A percentile compares a stretch with the other conserved stretches of the same genome.
These are phyloP conservation scores for Clonostachys sp. DNA, from an alignment of 2,329 filamentous ascomycete species.

Conservation along the genomic window DNA sequence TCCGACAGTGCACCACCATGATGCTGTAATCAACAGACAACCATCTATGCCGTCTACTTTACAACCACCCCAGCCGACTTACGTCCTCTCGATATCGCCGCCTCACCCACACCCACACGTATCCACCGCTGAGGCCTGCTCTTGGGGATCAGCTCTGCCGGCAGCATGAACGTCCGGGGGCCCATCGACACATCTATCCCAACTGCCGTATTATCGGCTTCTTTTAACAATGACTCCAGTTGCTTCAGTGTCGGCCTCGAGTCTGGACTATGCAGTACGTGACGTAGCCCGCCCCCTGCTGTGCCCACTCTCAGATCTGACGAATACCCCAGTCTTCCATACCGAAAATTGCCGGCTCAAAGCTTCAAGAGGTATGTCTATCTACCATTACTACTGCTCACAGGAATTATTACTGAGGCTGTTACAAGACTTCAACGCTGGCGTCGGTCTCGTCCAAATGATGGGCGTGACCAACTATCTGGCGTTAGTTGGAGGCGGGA, in stretches of 20 bases:
- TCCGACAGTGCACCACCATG: no score
- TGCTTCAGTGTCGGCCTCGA: conserved; percentile 87
- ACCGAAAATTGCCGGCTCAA: conserved; percentile 68
- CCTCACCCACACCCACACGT: background rate
- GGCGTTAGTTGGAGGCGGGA: conserved; percentile 84
- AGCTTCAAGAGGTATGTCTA: conserved; percentile 37
- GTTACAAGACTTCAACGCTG: conserved; percentile 67
- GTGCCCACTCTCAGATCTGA: background rate
- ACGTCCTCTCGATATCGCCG: no score
- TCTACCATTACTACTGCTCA: background rate
- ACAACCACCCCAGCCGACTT: no score
- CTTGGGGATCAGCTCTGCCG: background rate
- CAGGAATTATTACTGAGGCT: background rate
- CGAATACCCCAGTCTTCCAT: conserved; percentile 51
- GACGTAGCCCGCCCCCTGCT: background rate
- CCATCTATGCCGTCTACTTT: no score
- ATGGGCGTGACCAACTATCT: conserved; percentile 83
- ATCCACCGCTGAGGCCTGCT: background rate
- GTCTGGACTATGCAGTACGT: conserved; percentile 76
- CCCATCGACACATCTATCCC: conserved; percentile 74
- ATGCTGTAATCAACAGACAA: no score
- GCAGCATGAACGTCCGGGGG: conserved; percentile 81
- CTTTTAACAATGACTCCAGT: conserved; percentile 80
- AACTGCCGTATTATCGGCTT: conserved; percentile 73
- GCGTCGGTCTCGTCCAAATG: conserved; percentile 81